Percentiles rank a stretch among this genome's conserved stretches.
Evolutionary conservation across 2,329 filamentous ascomycete genomes (phyloP).

Genomic region (Fusarium papillatum): DNA sequence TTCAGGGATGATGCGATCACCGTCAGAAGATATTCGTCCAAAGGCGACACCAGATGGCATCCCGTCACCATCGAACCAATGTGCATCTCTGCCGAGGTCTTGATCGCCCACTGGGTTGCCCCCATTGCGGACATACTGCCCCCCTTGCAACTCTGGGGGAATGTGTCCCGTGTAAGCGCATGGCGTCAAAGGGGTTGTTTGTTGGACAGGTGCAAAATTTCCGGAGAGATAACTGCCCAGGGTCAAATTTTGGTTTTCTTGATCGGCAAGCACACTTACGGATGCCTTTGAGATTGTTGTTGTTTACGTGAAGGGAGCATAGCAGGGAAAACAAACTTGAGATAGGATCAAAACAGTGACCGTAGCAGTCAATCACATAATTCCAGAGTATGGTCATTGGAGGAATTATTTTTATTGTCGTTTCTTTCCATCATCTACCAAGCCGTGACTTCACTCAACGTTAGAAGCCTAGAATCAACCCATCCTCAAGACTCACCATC

Average conservation of each 20-base stretch:
- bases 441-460: fast-evolving
- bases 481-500: neutral
- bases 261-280: conserved; percentile 12
- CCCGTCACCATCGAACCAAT: conserved; percentile 84
- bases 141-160: conserved; percentile 74
- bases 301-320: neutral
- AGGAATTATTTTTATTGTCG: neutral
- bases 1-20: conserved; percentile 63
- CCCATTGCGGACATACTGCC: conserved; percentile 81
- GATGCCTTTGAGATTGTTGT: neutral
- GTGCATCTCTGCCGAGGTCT: conserved; percentile 71
- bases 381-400: neutral
- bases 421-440: neutral
- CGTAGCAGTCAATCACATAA: neutral
- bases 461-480: neutral
- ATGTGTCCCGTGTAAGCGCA: conserved; percentile 71
- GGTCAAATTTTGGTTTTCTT: neutral
- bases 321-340: fast-evolving
- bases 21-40: conserved; percentile 53
- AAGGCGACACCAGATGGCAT: conserved; percentile 78
- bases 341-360: neutral
- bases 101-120: conserved; percentile 76
- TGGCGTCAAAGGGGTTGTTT: conserved; percentile 66
- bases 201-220: conserved; percentile 77
- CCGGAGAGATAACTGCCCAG: conserved; percentile 69